Conservation (phyloP, 1,284 basidiomycete species). For the Exobasidium rhododendri region DNA sequence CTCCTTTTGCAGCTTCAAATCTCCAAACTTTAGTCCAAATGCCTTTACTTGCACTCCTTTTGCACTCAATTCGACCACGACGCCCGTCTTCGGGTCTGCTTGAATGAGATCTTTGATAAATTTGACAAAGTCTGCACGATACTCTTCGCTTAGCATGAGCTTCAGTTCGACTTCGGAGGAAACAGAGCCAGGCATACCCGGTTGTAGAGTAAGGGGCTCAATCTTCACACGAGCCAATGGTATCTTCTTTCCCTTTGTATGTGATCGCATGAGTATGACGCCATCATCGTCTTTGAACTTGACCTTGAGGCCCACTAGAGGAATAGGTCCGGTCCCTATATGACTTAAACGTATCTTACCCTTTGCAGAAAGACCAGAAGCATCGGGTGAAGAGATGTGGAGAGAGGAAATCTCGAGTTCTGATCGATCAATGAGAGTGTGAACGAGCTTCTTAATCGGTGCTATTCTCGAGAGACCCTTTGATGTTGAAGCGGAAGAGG, state of each 20-base stretch:
- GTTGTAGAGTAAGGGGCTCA: neutral
- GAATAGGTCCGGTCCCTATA: constrained; percentile 13
- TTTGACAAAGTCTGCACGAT: neutral
- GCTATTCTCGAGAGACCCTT: constrained; percentile 14
- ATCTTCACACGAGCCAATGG: neutral
- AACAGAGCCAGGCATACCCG: constrained; percentile 1
- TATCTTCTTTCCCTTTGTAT: neutral
- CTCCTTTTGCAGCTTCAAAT: constrained; percentile 28
- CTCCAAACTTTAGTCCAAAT: constrained; percentile 35
- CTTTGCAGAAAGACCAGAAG: constrained; percentile 1
- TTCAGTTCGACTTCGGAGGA: constrained; percentile 4
- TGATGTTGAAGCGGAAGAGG: neutral
- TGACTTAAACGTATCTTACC: constrained; percentile 1
- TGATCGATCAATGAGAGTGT: constrained; percentile 7
- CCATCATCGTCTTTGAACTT: neutral
- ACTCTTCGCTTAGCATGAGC: neutral
- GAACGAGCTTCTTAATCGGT: constrained; percentile 15
- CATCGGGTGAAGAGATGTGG: neutral
- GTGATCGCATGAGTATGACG: neutral
- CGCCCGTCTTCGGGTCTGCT: neutral
- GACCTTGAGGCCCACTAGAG: constrained; percentile 12
- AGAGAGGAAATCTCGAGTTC: constrained; percentile 8
- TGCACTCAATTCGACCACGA: constrained; percentile 9
- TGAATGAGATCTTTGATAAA: constrained; percentile 11
- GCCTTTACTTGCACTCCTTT: constrained; percentile 30